Evolutionary conservation across 345 rosid genomes (phyloP).

Genomic region (Reutealis trisperma): DNA sequence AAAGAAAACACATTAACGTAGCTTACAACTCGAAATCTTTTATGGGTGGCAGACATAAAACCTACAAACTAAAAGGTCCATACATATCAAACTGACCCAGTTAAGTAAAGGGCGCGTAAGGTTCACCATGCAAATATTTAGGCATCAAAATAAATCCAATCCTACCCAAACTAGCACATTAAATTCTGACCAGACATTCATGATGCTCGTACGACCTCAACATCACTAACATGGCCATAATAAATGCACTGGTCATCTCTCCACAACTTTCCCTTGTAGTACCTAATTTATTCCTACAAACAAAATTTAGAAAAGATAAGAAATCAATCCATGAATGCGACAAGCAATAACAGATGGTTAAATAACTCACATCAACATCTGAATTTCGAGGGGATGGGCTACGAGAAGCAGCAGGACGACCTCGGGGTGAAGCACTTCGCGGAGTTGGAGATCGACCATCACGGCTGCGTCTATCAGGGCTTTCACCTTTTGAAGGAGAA

Average conservation of each 20-base stretch:
- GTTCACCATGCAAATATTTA: conserved; percentile 36
- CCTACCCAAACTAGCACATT: conserved; percentile 38
- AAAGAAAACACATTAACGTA: conserved; percentile 2
- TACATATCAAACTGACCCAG: conserved; percentile 20
- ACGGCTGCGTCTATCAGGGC: conserved; percentile 38
- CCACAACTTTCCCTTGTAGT: conserved; percentile 17
- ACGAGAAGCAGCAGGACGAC: conserved; percentile 37
- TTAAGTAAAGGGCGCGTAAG: conserved; percentile 8
- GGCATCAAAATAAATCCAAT: conserved; percentile 26
- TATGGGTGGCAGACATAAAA: conserved; percentile 5
- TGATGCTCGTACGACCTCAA: conserved; percentile 23
- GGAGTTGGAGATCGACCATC: conserved; percentile 36
- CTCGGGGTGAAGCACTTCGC: conserved; percentile 40
- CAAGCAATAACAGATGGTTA: not conserved
- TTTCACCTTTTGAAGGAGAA: conserved; percentile 35
- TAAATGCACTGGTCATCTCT: conserved; percentile 27
- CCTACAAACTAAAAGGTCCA: conserved; percentile 20
- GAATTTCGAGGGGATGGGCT: conserved; percentile 34
- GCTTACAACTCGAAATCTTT: conserved; percentile 19
- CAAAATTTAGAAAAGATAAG: conserved; percentile 17
- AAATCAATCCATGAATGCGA: not conserved
- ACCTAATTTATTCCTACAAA: conserved; percentile 54
- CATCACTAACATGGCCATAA: conserved; percentile 28
- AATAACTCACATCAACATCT: conserved; percentile 33
- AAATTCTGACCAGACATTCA: conserved; percentile 32